Evolutionary conservation across 2,329 filamentous ascomycete species (phyloP).

Genomic region (Leptodontidium sp.): DNA sequence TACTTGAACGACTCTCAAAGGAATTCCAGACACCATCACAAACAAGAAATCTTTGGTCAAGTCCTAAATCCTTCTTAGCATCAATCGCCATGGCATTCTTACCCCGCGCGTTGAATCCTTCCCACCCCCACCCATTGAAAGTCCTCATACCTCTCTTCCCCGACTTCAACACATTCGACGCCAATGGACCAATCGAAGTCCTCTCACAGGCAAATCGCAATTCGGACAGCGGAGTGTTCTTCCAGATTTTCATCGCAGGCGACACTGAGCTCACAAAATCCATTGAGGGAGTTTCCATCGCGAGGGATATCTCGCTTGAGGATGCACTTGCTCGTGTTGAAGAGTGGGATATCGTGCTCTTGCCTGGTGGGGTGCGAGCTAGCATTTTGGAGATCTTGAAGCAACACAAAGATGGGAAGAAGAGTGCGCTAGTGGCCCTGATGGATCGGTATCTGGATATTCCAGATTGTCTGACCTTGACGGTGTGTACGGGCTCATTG

Average conservation of each 20-base stretch:
- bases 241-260: not conserved
- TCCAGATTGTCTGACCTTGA: constrained; percentile 12
- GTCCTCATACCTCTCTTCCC: constrained; percentile 20
- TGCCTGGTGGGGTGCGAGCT: constrained; percentile 11
- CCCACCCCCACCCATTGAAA: not conserved
- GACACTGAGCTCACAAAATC: not conserved
- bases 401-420: not conserved
- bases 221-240: not conserved
- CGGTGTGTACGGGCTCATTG: constrained; percentile 12
- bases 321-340: constrained; percentile 6
- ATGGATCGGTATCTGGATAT: constrained; percentile 4
- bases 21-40: not conserved
- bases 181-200: constrained; percentile 18
- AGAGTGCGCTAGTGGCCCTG: not conserved
- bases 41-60: not conserved
- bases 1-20: too few relatives aligned
- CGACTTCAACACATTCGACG: constrained; percentile 20
- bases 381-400: constrained; percentile 5
- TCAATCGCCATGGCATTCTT: constrained; percentile 7
- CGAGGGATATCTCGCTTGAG: constrained; percentile 10
- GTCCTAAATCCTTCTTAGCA: not conserved
- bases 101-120: constrained; percentile 5
- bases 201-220: constrained; percentile 14
- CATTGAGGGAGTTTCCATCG: constrained; percentile 6
- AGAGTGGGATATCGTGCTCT: constrained; percentile 20